These are phyloP conservation scores for Citrus medica DNA, from an alignment of 345 rosid genomes.

Conservation along the genomic window DNA sequence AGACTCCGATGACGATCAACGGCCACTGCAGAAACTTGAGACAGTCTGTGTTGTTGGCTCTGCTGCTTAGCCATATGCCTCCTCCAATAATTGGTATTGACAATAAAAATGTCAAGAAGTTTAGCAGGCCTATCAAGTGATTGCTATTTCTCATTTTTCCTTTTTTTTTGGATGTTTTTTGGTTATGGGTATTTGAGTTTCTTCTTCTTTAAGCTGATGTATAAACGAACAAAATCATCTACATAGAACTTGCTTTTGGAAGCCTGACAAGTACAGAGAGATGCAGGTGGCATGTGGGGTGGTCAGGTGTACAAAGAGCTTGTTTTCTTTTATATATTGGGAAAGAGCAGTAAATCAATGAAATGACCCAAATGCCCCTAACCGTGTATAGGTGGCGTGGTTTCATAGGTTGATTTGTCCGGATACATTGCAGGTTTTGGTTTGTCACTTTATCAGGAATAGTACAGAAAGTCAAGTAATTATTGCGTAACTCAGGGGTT, in stretches of 20 bases:
- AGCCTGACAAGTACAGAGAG: neutral
- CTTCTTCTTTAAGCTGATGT: neutral
- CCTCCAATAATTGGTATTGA: slow-evolving; percentile 90
- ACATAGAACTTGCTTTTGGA: neutral
- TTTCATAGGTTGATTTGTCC: too few species aligned
- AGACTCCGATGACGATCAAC: slow-evolving; percentile 66
- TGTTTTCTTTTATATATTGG: too few species aligned
- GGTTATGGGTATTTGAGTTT: neutral
- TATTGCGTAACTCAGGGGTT: too few species aligned
- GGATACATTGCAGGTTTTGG: too few species aligned
- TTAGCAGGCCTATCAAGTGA: slow-evolving; percentile 72
- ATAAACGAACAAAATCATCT: too few species aligned
- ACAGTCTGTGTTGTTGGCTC: slow-evolving; percentile 92
- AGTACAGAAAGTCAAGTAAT: too few species aligned
- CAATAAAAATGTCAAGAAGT: slow-evolving; percentile 84
- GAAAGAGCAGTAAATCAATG: neutral
- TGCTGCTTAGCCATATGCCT: slow-evolving; percentile 93
- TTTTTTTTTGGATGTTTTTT: neutral
- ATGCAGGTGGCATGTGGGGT: neutral
- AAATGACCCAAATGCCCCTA: too few species aligned
- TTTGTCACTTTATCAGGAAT: too few species aligned
- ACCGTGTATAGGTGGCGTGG: too few species aligned
- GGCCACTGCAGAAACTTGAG: slow-evolving; percentile 94
- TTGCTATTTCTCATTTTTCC: slow-evolving; percentile 64
- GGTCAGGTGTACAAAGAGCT: neutral